A percentile compares a stretch with the other conserved stretches of the same genome.
phyloP scores from a whole-genome alignment of 176 grass and related monocot species.

The Cenchrus fungigraminus region DNA sequence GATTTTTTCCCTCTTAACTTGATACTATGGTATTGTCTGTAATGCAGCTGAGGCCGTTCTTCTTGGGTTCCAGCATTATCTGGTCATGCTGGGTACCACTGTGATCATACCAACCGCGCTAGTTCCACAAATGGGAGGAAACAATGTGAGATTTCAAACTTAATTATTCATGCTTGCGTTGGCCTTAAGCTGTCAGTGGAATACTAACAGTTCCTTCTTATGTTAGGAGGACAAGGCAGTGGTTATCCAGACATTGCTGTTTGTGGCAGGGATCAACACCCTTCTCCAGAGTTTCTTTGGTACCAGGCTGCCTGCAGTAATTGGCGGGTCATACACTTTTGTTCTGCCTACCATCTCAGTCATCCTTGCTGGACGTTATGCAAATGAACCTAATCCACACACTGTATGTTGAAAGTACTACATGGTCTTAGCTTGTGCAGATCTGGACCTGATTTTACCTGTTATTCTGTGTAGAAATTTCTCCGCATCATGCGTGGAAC shows the following conservation, averaged over 20 bases:
- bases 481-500: constrained; percentile 94
- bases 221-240: constrained; percentile 90
- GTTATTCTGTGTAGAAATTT: constrained; percentile 73
- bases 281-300: constrained; percentile 96
- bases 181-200: not conserved
- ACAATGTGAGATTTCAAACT: constrained; percentile 69
- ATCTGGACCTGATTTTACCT: constrained; percentile 39
- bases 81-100: constrained; percentile 97
- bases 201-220: constrained; percentile 19
- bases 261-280: constrained; percentile 93
- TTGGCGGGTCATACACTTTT: constrained; percentile 93
- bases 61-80: constrained; percentile 96
- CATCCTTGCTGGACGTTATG: constrained; percentile 88
- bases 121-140: constrained; percentile 99
- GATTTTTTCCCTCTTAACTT: constrained; percentile 15
- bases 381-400: constrained; percentile 69
- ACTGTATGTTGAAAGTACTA: constrained; percentile 51
- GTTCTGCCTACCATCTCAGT: constrained; percentile 95
- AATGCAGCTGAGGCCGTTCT: constrained; percentile 95
- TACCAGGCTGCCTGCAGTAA: constrained; percentile 87
- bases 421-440: constrained; percentile 27
- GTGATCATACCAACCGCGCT: constrained; percentile 98
- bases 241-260: constrained; percentile 90
- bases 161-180: not conserved
- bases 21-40: constrained; percentile 18